Conservation (phyloP, 2,329 filamentous ascomycete species). For the Epichloe festucae region DNA sequence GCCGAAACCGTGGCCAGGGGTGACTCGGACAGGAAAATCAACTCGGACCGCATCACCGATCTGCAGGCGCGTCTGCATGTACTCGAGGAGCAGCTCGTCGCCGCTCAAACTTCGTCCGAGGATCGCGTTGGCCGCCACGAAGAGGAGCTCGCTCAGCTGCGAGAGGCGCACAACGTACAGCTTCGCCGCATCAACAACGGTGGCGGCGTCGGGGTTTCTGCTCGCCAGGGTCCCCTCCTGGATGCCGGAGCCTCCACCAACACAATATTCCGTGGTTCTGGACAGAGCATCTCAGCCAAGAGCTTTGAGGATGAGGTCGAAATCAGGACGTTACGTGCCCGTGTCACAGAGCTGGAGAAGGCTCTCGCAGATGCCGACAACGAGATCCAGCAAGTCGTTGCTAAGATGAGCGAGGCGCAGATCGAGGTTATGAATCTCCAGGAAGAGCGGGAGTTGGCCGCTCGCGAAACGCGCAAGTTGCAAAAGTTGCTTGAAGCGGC, state of each 20-base stretch:
- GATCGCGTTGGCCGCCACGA: constrained; percentile 74
- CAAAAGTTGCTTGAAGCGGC: constrained; percentile 54
- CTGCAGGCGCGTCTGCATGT: constrained; percentile 69
- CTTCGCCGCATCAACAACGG: constrained; percentile 58
- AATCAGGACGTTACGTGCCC: constrained; percentile 61
- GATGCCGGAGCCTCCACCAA: constrained; percentile 18
- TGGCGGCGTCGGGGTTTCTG: constrained; percentile 16
- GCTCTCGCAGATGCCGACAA: constrained; percentile 46
- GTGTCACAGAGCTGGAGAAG: constrained; percentile 74
- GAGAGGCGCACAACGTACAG: constrained; percentile 64
- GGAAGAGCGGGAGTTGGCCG: constrained; percentile 59
- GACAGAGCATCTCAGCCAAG: constrained; percentile 44
- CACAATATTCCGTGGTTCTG: constrained; percentile 21
- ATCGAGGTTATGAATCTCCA: constrained; percentile 74
- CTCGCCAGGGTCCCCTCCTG: constrained; percentile 21
- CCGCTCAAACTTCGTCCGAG: constrained; percentile 76
- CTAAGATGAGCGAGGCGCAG: constrained; percentile 68
- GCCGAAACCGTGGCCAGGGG: constrained; percentile 69
- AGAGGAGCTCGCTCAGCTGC: constrained; percentile 64
- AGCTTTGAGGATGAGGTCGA: constrained; percentile 60
- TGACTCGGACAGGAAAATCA: constrained; percentile 69
- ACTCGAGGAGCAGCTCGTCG: constrained; percentile 73
- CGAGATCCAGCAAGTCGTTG: constrained; percentile 73
- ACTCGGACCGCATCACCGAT: constrained; percentile 67
- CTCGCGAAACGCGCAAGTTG: constrained; percentile 56